Conservation (phyloP, 768 basidiomycete species). For the Hemileccinum rubropunctum region DNA sequence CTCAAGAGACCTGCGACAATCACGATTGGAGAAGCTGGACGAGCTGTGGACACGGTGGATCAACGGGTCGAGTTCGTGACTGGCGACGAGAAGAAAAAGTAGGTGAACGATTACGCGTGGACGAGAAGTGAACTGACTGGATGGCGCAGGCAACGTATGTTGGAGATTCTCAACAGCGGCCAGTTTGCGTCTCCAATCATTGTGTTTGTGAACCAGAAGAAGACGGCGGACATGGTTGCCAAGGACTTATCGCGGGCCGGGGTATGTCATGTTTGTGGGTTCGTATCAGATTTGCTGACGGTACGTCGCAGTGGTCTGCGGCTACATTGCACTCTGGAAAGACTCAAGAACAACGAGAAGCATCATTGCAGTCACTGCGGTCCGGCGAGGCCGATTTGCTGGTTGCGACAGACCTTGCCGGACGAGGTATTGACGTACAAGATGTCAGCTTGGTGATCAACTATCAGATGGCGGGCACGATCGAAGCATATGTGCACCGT, state of each 20-base stretch:
- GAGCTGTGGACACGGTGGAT: constrained; percentile 97
- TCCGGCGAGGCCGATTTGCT: constrained; percentile 84
- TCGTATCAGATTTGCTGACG: background rate
- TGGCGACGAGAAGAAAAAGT: constrained; percentile 98
- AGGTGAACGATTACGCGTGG: constrained; percentile 27
- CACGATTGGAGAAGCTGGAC: constrained; percentile 96
- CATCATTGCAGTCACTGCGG: constrained; percentile 81
- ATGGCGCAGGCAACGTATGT: constrained; percentile 61
- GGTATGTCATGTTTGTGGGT: constrained; percentile 44
- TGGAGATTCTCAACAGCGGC: constrained; percentile 91
- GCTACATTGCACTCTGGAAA: constrained; percentile 96
- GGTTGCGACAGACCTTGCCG: constrained; percentile 96
- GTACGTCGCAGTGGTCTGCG: constrained; percentile 67
- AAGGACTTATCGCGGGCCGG: constrained; percentile 90
- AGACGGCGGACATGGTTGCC: constrained; percentile 97
- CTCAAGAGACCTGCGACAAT: constrained; percentile 90
- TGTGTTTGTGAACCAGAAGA: constrained; percentile 99
- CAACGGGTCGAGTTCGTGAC: constrained; percentile 91
- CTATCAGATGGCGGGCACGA: constrained; percentile 94
- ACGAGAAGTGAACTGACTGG: constrained; percentile 5
- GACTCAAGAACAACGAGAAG: constrained; percentile 96
- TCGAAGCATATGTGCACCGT: constrained; percentile 97
- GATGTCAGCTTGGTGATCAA: constrained; percentile 96
- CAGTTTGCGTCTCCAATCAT: constrained; percentile 89
- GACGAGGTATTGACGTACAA: constrained; percentile 98